Evolutionary conservation across 352 stramenopile species (phyloP).

Genomic region (Poterioochromonas sp.): DNA sequence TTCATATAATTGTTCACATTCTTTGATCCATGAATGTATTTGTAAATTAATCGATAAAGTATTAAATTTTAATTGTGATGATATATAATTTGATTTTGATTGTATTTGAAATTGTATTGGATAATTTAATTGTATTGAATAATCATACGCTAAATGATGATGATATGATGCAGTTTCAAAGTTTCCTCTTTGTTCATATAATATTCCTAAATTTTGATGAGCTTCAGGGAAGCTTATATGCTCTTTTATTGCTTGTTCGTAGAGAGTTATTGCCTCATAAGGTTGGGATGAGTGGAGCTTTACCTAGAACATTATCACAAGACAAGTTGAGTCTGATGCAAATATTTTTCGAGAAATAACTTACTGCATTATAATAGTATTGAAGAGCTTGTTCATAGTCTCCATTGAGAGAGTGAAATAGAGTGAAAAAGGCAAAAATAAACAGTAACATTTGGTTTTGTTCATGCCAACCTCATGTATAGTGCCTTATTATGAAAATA

Average conservation of each 20-base stretch:
- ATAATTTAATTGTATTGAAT: neutral
- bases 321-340: too few species aligned
- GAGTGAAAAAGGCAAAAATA: too few species aligned
- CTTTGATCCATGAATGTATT: neutral
- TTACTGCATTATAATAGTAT: too few species aligned
- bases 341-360: too few species aligned
- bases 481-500: too few species aligned
- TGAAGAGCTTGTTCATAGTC: neutral
- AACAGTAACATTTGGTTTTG: too few species aligned
- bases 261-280: too few species aligned
- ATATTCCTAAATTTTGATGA: constrained; percentile 5
- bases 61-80: neutral
- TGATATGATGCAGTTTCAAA: neutral
- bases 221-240: neutral
- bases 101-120: neutral
- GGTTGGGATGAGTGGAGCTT: too few species aligned
- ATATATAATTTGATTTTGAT: neutral
- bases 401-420: neutral
- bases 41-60: neutral
- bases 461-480: too few species aligned
- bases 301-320: too few species aligned
- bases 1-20: too few species aligned
- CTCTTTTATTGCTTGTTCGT: neutral
- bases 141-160: neutral
- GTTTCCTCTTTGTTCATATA: neutral